These are phyloP conservation scores for Cladosporium velox DNA, from an alignment of 2,329 filamentous ascomycete species.

Conservation along the genomic window DNA sequence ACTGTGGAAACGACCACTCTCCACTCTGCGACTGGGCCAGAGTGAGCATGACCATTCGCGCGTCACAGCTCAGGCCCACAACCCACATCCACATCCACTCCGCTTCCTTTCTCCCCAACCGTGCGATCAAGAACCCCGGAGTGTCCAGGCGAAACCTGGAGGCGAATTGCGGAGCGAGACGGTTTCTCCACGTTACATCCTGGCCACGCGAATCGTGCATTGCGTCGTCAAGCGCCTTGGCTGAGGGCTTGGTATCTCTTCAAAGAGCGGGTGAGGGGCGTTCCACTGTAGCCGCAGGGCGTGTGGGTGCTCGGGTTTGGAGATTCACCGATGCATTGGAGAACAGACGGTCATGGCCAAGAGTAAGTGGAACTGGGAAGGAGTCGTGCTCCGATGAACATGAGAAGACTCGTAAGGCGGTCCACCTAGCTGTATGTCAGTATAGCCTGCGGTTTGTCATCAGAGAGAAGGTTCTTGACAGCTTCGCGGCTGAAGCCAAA, in stretches of 20 bases:
- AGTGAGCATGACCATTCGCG: background rate
- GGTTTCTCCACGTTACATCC: slow-evolving; percentile 18
- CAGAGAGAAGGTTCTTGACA: background rate
- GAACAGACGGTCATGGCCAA: background rate
- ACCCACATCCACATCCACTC: background rate
- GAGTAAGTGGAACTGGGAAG: background rate
- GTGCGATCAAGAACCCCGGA: background rate
- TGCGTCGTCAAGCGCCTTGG: slow-evolving; percentile 20
- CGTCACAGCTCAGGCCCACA: background rate
- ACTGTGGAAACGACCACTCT: no score
- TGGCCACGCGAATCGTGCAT: slow-evolving; percentile 8
- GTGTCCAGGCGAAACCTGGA: slow-evolving; percentile 1
- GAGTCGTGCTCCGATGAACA: background rate
- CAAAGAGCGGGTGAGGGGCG: background rate
- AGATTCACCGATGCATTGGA: background rate
- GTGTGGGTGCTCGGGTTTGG: background rate
- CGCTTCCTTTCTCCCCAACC: background rate
- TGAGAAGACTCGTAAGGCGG: background rate
- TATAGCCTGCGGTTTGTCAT: background rate
- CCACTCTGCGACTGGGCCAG: background rate
- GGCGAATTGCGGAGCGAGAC: slow-evolving; percentile 5
- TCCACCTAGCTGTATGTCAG: background rate
- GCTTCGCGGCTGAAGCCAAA: background rate
- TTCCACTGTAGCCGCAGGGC: background rate
- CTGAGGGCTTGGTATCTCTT: slow-evolving; percentile 11